Conservation (phyloP, 1,284 basidiomycete species). For the Uromyces viciae-fabae region DNA sequence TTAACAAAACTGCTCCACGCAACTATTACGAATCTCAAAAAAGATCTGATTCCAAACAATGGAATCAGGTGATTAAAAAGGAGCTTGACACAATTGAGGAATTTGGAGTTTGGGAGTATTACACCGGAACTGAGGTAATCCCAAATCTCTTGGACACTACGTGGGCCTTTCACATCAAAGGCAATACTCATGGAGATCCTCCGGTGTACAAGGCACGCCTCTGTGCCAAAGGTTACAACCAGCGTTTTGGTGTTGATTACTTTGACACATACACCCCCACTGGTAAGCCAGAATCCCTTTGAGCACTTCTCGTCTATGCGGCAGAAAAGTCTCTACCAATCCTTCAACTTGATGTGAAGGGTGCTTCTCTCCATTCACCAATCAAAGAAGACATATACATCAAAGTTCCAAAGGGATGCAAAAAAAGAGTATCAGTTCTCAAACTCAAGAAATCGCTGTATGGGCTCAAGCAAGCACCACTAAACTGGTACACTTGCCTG, state of each 20-base stretch:
- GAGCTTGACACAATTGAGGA: not conserved
- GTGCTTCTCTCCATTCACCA: not conserved
- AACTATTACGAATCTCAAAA: too few species aligned
- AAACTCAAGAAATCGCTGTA: not conserved
- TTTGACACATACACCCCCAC: not conserved
- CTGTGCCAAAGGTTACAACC: not conserved
- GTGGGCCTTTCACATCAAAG: not conserved
- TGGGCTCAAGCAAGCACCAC: not conserved
- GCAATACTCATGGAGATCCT: not conserved
- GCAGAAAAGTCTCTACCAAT: not conserved
- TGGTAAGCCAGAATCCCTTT: not conserved
- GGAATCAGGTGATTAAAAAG: not conserved
- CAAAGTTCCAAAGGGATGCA: not conserved
- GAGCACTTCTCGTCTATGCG: not conserved
- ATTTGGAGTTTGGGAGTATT: not conserved
- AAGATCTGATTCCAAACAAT: too few species aligned
- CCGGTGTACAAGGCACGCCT: not conserved
- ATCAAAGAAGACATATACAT: not conserved
- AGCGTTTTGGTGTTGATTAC: not conserved
- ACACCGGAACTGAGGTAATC: not conserved
- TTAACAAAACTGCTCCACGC: too few species aligned
- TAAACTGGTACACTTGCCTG: not conserved
- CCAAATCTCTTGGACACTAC: not conserved
- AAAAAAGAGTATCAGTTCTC: not conserved
- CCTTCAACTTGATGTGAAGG: not conserved